Percentiles rank a stretch among this genome's conserved stretches.
Evolutionary conservation across 2,329 filamentous ascomycete genomes (phyloP).

Genomic region (Tricladium varicosporioides): DNA sequence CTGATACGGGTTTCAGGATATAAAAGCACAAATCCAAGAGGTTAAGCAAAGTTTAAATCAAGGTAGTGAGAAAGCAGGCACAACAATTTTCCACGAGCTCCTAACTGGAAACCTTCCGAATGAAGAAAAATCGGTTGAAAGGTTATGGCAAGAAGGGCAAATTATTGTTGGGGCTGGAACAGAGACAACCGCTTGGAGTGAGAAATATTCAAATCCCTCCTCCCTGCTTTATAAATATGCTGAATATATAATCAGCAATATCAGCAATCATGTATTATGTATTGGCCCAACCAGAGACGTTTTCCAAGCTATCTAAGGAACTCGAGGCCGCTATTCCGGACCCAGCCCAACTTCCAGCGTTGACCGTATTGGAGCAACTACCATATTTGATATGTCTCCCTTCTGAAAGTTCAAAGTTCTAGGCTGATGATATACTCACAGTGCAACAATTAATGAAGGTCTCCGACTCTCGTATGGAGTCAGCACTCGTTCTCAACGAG

Average conservation of each 20-base stretch:
- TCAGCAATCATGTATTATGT: conserved; percentile 33
- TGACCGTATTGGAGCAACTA: conserved; percentile 22
- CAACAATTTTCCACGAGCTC: conserved; percentile 16
- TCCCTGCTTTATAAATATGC: conserved; percentile 13
- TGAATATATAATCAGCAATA: conserved; percentile 23
- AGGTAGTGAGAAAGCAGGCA: conserved; percentile 1
- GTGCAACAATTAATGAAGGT: conserved; percentile 32
- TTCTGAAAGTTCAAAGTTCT: background rate
- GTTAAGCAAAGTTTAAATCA: background rate
- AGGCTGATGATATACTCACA: background rate
- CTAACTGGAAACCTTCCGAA: conserved; percentile 34
- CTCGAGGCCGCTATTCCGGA: conserved; percentile 22
- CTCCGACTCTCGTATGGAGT: conserved; percentile 24
- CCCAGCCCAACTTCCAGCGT: conserved; percentile 8
- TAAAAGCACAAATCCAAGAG: background rate
- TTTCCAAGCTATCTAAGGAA: conserved; percentile 32
- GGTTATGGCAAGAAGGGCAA: conserved; percentile 35
- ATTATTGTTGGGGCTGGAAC: conserved; percentile 35
- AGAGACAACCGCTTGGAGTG: conserved; percentile 32
- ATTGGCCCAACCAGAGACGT: conserved; percentile 31
- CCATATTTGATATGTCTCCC: conserved; percentile 20
- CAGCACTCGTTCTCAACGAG: background rate
- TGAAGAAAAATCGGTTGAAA: conserved; percentile 34
- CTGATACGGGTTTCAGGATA: background rate
- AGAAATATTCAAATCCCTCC: no score